These are phyloP conservation scores for Sphaerulina populicola DNA, from an alignment of 2,329 filamentous ascomycete genomes.

Conservation along the genomic window DNA sequence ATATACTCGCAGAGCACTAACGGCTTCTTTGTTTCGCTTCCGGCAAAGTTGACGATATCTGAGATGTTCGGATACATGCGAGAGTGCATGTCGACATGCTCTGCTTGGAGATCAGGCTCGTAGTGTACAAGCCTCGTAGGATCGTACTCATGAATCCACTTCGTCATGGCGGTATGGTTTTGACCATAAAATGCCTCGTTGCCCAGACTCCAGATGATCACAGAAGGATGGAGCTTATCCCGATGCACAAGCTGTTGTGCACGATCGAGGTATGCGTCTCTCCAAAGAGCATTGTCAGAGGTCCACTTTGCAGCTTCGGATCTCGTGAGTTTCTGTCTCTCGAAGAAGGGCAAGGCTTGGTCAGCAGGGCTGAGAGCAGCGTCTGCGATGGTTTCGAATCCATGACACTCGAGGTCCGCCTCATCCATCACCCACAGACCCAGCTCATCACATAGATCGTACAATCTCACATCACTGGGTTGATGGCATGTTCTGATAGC, in stretches of 20 bases:
- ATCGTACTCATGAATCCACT: slow-evolving; percentile 52
- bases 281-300: slow-evolving; percentile 54
- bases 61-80: slow-evolving; percentile 57
- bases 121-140: slow-evolving; percentile 56
- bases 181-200: slow-evolving; percentile 65
- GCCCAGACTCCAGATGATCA: slow-evolving; percentile 65
- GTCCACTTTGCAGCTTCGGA: slow-evolving; percentile 50
- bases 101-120: slow-evolving; percentile 54
- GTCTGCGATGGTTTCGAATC: slow-evolving; percentile 35
- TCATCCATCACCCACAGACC: slow-evolving; percentile 58
- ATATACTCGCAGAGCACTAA: slow-evolving; percentile 50
- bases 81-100: slow-evolving; percentile 57
- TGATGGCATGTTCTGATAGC: slow-evolving; percentile 62
- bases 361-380: slow-evolving; percentile 36
- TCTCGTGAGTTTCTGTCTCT: slow-evolving; percentile 45
- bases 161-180: slow-evolving; percentile 61
- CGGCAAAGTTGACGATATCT: slow-evolving; percentile 43
- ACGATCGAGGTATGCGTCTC: slow-evolving; percentile 58
- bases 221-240: slow-evolving; percentile 62
- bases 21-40: slow-evolving; percentile 40
- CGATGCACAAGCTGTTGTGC: slow-evolving; percentile 56
- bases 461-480: slow-evolving; percentile 53
- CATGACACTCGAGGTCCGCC: slow-evolving; percentile 44
- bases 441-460: slow-evolving; percentile 56
- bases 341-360: slow-evolving; percentile 47